Evolutionary conservation across 1,139 yeast species (phyloP), one percentile per base, ranked within the genome.

Genomic region (Scheffersomyces parashehatae): DNA sequence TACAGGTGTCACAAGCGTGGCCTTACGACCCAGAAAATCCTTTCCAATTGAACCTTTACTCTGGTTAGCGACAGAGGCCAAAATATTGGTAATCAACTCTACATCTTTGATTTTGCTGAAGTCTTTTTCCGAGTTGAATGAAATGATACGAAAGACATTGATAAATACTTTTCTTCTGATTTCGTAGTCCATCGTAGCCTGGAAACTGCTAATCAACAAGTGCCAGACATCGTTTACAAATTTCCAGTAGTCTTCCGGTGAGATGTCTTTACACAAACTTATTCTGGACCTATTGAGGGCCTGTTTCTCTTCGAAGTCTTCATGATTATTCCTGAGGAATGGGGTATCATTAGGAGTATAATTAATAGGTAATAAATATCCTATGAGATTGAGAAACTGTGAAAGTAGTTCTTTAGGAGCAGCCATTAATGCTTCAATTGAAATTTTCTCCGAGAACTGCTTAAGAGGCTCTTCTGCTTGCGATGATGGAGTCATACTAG

Each of bases 1-100:
- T 10, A 35, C 24, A 20, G 30, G 15, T 7, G 15, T 24, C 6
- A 33, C 24, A 20, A 34, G 15, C 10, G 32, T 36, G 16, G 36
- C 28, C 4, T 32, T 36, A n/a, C 31, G 36, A 3, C 13, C 29
- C 11, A 35, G 36, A 16, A 35, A 28, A 10, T 55, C 62, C 37
- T 58, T 60, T 30, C 48, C 43, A 39, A 69, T 49, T 3, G 57
- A 42, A 5, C 65, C 51, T 46, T 71, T 76, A 30, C 77, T 73
- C 49, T 85, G 93, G 13, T 86, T 81, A 4, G 88, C 73, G n/a
- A 88, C 79, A 0, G 95, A 81, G 3, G 89, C 86, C 36, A 88
- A 65, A 15, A 88, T 61, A 10, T 73, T 73, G 2, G 79, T 65
- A 1, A 83, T 64, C 12, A 55, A 42, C 9, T 58, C 64, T n/a